Evolutionary conservation across 1,284 basidiomycete species (phyloP).

Genomic region (Ganoderma sp.): DNA sequence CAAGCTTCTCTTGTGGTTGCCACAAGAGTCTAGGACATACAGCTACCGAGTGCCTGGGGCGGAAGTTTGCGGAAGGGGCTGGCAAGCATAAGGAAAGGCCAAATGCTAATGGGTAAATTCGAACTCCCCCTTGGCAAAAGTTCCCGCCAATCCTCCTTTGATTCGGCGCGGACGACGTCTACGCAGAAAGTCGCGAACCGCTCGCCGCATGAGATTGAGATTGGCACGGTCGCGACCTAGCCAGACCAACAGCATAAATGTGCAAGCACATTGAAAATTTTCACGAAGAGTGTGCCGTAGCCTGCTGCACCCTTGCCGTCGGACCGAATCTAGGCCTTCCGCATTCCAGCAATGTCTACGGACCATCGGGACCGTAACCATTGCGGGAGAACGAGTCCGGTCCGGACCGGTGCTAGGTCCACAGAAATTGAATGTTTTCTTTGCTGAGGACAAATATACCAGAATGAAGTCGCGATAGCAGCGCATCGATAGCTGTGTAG

Average conservation of each 20-base stretch:
- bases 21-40: constrained; percentile 31
- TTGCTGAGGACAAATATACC: neutral
- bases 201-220: neutral
- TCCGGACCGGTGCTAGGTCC: neutral
- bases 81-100: no score
- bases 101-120: neutral
- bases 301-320: neutral
- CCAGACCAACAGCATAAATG: neutral
- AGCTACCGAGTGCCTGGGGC: constrained; percentile 22
- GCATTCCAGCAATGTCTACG: constrained; percentile 2
- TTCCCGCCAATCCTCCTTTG: neutral
- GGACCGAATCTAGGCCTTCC: constrained; percentile 4
- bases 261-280: neutral
- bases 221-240: constrained; percentile 3
- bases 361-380: constrained; percentile 1
- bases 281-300: constrained; percentile 8
- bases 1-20: constrained; percentile 25
- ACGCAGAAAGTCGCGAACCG: neutral
- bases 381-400: constrained; percentile 1
- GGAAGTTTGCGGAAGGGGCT: neutral
- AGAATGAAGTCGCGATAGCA: constrained; percentile 1
- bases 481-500: neutral
- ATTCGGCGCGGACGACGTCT: constrained; percentile 1
- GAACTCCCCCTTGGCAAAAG: neutral
- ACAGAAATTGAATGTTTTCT: neutral